Conservation (phyloP, 805 yeast genomes). For the Zygosaccharomyces kombuchaensis region DNA sequence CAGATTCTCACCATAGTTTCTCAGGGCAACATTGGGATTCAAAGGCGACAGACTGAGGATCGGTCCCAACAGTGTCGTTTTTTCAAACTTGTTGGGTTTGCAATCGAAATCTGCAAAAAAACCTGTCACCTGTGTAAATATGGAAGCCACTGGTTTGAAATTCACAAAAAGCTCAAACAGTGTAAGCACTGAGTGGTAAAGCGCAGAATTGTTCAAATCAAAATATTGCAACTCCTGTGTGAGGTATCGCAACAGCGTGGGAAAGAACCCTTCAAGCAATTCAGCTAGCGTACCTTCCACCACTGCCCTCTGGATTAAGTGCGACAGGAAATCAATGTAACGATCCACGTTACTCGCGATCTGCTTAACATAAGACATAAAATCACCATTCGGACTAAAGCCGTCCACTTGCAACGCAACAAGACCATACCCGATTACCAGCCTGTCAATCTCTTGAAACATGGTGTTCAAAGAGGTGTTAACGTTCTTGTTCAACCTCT, state of each 20-base stretch:
- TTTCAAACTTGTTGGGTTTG: conserved; percentile 53
- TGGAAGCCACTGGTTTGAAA: conserved; percentile 57
- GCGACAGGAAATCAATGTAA: conserved; percentile 48
- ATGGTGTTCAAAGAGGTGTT: conserved; percentile 37
- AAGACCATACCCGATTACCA: conserved; percentile 52
- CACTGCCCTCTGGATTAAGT: conserved; percentile 52
- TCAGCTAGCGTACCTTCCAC: conserved; percentile 66
- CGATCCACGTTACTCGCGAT: conserved; percentile 29
- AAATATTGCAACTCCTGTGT: conserved; percentile 22
- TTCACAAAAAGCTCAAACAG: conserved; percentile 54
- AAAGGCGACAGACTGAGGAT: conserved; percentile 72
- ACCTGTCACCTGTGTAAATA: conserved; percentile 52
- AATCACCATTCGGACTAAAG: conserved; percentile 28
- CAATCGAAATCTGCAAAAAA: conserved; percentile 45
- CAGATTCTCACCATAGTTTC: conserved; percentile 40
- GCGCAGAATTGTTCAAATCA: conserved; percentile 45
- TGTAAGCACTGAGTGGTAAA: conserved; percentile 50
- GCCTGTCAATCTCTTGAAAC: conserved; percentile 44
- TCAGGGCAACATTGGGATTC: conserved; percentile 45
- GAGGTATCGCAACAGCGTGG: conserved; percentile 27
- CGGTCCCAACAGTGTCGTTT: conserved; percentile 69
- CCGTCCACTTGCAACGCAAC: conserved; percentile 69
- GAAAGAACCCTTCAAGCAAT: conserved; percentile 48
- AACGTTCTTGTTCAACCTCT: conserved; percentile 43
- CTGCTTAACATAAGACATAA: conserved; percentile 24